phyloP scores from a whole-genome alignment of 2,329 filamentous ascomycete species.

The Paraphaeosphaeria minitans region DNA sequence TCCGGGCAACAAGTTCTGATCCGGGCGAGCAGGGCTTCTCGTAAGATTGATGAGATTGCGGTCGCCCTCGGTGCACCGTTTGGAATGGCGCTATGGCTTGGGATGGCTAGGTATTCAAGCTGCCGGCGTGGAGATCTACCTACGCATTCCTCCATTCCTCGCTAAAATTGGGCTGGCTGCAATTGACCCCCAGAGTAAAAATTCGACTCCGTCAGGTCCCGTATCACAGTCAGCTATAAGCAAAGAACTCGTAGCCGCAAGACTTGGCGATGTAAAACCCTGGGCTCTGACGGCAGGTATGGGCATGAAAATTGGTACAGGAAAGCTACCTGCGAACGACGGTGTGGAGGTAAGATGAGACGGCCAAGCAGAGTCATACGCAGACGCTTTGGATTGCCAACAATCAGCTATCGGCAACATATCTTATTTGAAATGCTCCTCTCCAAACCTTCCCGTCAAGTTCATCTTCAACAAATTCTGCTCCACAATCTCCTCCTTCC shows the following conservation, averaged over 20 bases:
- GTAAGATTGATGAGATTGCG: not conserved
- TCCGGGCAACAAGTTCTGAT: slow-evolving; percentile 29
- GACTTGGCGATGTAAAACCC: not conserved
- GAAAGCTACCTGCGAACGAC: not conserved
- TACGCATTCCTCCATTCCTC: not conserved
- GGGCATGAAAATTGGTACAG: not conserved
- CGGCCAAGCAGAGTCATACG: not conserved
- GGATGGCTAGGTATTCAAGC: slow-evolving; percentile 1
- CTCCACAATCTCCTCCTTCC: slow-evolving; percentile 26
- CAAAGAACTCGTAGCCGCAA: not conserved
- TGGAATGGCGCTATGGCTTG: slow-evolving; percentile 3
- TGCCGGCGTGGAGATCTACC: not conserved
- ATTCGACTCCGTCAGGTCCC: not conserved
- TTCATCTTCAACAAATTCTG: slow-evolving; percentile 21
- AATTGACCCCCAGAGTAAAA: not conserved
- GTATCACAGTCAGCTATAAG: not conserved
- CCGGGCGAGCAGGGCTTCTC: slow-evolving; percentile 17
- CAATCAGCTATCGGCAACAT: not conserved
- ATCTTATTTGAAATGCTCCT: not conserved
- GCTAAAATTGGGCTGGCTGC: not conserved
- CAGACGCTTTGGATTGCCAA: not conserved
- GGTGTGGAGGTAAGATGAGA: not conserved
- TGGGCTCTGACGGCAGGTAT: not conserved
- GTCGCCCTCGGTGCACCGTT: not conserved
- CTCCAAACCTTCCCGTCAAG: not conserved